phyloP scores from a whole-genome alignment of 805 yeast species.

The Dipodascus albidus region DNA sequence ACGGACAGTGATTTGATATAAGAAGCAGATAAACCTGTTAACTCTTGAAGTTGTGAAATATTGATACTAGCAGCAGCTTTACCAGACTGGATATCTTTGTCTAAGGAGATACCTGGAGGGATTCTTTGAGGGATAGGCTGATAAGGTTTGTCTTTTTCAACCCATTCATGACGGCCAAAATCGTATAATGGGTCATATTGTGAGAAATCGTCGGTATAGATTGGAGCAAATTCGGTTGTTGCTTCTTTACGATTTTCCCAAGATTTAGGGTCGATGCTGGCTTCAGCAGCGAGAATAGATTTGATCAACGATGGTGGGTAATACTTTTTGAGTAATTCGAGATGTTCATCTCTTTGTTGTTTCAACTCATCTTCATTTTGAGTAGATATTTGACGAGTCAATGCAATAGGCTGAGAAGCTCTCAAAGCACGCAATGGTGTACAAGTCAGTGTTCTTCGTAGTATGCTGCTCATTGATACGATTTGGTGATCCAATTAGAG shows the following conservation, averaged over 20 bases:
- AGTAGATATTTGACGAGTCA: not conserved
- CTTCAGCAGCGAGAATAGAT: conserved; percentile 72
- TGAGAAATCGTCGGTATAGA: conserved; percentile 58
- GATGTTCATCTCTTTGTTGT: conserved; percentile 30
- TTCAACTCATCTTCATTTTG: not conserved
- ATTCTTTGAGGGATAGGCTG: conserved; percentile 46
- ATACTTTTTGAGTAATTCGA: conserved; percentile 53
- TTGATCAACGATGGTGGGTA: conserved; percentile 75
- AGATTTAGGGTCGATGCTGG: conserved; percentile 55
- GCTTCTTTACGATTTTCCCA: conserved; percentile 35
- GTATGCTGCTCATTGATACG: not conserved
- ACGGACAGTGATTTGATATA: conserved; percentile 50
- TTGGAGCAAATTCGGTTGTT: conserved; percentile 53
- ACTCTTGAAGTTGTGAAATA: conserved; percentile 22
- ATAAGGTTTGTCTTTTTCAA: conserved; percentile 39
- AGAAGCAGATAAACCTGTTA: conserved; percentile 32
- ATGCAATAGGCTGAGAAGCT: not conserved
- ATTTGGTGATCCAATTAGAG: not conserved
- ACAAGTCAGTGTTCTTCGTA: not conserved
- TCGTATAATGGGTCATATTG: conserved; percentile 71
- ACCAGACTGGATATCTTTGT: conserved; percentile 22
- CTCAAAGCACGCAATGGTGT: not conserved
- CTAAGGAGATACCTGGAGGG: conserved; percentile 35
- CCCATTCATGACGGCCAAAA: conserved; percentile 35
- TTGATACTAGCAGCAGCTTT: conserved; percentile 22